Evolutionary conservation across 2,329 filamentous ascomycete species (phyloP).

Genomic region (Eutypella sp.): DNA sequence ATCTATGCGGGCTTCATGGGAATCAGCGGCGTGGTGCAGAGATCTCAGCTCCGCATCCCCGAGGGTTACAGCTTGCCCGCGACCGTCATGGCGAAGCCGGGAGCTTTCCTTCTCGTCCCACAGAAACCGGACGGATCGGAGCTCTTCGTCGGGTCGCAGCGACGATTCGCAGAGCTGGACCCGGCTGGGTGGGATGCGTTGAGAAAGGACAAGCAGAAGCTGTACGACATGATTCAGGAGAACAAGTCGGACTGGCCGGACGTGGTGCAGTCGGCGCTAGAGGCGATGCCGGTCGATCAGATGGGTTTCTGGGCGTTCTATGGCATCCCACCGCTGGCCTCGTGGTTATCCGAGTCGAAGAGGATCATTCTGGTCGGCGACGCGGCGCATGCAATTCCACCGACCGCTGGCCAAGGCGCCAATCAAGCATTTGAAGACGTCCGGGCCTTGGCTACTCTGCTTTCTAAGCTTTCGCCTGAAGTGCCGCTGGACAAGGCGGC

Average conservation of each 20-base stretch:
- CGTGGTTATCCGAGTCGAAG: conserved; percentile 31
- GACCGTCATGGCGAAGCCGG: conserved; percentile 36
- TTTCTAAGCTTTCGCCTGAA: conserved; percentile 20
- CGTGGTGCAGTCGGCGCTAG: conserved; percentile 33
- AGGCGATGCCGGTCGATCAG: conserved; percentile 26
- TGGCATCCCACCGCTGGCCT: conserved; percentile 35
- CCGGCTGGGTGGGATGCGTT: conserved; percentile 8
- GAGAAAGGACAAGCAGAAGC: conserved; percentile 16
- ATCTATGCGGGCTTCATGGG: conserved; percentile 38
- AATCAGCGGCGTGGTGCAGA: conserved; percentile 36
- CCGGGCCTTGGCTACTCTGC: conserved; percentile 37
- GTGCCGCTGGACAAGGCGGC: conserved; percentile 24
- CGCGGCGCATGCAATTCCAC: conserved; percentile 44
- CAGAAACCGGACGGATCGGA: conserved; percentile 45
- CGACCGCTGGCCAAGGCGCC: conserved; percentile 40
- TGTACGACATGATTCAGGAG: conserved; percentile 30
- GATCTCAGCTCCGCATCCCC: conserved; percentile 30
- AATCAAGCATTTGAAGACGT: conserved; percentile 48
- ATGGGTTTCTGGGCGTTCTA: conserved; percentile 43
- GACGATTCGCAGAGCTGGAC: conserved; percentile 11
- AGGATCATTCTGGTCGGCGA: conserved; percentile 42
- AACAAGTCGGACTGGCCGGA: conserved; percentile 29
- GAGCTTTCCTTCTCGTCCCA: conserved; percentile 46
- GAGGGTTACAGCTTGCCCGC: conserved; percentile 35
- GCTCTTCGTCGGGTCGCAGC: conserved; percentile 14